phyloP scores from a whole-genome alignment of 2,329 filamentous ascomycete species.

The Trichoderma cornu-damae region DNA sequence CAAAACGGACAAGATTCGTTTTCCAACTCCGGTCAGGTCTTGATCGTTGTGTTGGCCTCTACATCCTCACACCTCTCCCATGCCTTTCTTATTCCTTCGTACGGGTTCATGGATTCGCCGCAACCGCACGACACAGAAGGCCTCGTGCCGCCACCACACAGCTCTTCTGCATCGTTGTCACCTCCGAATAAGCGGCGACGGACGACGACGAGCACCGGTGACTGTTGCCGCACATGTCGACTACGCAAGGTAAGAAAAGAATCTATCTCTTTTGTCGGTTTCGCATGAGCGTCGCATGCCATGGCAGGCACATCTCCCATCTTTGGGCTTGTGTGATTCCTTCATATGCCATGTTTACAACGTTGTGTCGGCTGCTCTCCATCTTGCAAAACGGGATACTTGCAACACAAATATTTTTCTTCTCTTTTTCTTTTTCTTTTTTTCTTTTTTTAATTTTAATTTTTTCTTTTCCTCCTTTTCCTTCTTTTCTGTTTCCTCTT shows the following conservation, averaged over 20 bases:
- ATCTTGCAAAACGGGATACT: not conserved
- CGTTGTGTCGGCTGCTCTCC: not conserved
- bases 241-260: conserved; percentile 34
- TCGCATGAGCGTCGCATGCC: not conserved
- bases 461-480: not conserved
- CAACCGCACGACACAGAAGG: conserved; percentile 17
- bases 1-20: not conserved
- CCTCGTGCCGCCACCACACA: conserved; percentile 15
- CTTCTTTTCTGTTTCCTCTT: too few species aligned
- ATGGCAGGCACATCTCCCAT: not conserved
- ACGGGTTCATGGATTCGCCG: conserved; percentile 19
- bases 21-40: conserved; percentile 9
- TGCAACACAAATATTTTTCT: too few species aligned
- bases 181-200: conserved; percentile 32
- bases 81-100: conserved; percentile 6
- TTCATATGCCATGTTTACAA: not conserved
- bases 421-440: not conserved
- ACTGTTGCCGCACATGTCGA: conserved; percentile 37
- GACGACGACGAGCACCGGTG: conserved; percentile 25
- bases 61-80: conserved; percentile 12
- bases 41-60: not conserved
- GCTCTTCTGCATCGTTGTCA: conserved; percentile 21
- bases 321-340: not conserved
- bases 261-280: not conserved
- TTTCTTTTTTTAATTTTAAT: not conserved